Percentiles rank a stretch among this genome's conserved stretches.
Conservation (phyloP, 2,329 filamentous ascomycete genomes). For the Elsinoe perseae region DNA sequence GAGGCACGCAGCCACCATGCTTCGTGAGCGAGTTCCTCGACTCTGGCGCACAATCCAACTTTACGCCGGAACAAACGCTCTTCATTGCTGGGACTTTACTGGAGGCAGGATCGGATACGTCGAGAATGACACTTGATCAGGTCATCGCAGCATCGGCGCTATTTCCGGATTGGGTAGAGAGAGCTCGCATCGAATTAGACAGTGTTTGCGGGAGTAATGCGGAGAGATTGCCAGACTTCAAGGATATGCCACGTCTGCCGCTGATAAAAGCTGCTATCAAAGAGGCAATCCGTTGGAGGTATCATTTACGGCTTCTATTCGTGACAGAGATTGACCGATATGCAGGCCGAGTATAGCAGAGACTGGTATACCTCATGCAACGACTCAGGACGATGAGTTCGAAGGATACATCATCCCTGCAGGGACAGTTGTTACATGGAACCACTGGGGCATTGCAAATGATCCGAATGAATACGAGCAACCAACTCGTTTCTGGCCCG, state of each 20-base stretch:
- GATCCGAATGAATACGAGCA: constrained; percentile 20
- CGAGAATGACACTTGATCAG: constrained; percentile 21
- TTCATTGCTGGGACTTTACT: constrained; percentile 28
- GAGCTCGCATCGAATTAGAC: constrained; percentile 22
- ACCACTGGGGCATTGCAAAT: constrained; percentile 21
- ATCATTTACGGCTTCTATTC: background rate
- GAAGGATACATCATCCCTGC: constrained; percentile 24
- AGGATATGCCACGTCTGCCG: constrained; percentile 15
- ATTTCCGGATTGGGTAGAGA: constrained; percentile 22
- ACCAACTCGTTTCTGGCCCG: constrained; percentile 22
- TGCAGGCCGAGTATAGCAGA: constrained; percentile 20
- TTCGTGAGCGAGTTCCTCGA: constrained; percentile 40
- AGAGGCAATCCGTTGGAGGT: constrained; percentile 23
- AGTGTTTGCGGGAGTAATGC: constrained; percentile 20
- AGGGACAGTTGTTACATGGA: constrained; percentile 24
- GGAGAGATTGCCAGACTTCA: constrained; percentile 20
- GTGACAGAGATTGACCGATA: background rate
- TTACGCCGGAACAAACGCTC: constrained; percentile 34
- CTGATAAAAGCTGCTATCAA: constrained; percentile 20
- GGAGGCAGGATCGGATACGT: constrained; percentile 26
- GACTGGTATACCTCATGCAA: constrained; percentile 21
- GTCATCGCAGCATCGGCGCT: constrained; percentile 23
- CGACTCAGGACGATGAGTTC: constrained; percentile 23
- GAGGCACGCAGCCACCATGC: constrained; percentile 33
- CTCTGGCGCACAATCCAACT: background rate